Conservation (phyloP, 225 moss, liverwort and hornwort genomes). For the Straminergon stramineum region DNA sequence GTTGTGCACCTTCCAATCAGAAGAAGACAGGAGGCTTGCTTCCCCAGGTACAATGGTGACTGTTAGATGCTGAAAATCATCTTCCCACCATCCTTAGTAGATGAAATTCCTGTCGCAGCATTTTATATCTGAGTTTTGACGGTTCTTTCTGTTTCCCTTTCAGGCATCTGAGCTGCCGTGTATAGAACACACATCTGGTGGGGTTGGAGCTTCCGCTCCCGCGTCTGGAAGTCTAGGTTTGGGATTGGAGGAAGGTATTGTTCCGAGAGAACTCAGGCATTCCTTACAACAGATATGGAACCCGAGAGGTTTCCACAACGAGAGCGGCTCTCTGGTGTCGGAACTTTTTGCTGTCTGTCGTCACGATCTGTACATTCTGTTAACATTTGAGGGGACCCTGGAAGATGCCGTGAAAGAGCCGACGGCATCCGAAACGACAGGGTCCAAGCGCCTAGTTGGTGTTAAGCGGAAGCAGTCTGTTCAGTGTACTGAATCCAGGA, state of each 20-base stretch:
- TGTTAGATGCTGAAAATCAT: not conserved
- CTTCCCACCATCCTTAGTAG: not conserved
- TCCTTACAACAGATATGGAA: conserved; percentile 77
- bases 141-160: not conserved
- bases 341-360: conserved; percentile 71
- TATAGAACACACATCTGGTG: conserved; percentile 21
- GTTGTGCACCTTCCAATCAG: conserved; percentile 22
- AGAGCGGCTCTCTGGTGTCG: conserved; percentile 47
- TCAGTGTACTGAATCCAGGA: conserved; percentile 1
- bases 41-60: conserved; percentile 21
- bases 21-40: conserved; percentile 4
- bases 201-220: not conserved
- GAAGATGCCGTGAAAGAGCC: conserved; percentile 8
- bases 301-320: conserved; percentile 34
- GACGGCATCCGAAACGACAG: not conserved
- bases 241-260: conserved; percentile 18
- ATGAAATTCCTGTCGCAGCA: not conserved
- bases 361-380: conserved; percentile 64
- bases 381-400: conserved; percentile 39
- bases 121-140: not conserved
- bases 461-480: conserved; percentile 28
- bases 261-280: conserved; percentile 43
- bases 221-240: not conserved
- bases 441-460: conserved; percentile 7
- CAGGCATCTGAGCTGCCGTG: conserved; percentile 39